Percentiles rank a stretch among this genome's conserved stretches.
Evolutionary conservation across 2,329 filamentous ascomycete species (phyloP).

Genomic region (Stromatinia cepivora): DNA sequence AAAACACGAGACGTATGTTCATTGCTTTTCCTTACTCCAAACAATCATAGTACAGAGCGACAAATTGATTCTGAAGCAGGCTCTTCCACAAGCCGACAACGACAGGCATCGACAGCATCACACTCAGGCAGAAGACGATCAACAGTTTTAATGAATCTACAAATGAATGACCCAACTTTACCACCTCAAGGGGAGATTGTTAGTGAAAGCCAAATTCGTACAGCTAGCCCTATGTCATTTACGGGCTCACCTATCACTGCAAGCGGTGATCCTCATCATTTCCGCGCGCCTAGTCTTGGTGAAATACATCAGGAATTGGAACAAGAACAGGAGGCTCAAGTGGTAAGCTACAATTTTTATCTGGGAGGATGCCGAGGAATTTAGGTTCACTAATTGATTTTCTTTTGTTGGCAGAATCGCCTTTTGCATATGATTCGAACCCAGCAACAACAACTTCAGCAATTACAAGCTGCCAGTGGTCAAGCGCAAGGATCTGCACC

Average conservation of each 20-base stretch:
- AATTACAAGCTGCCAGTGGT: conserved; percentile 50
- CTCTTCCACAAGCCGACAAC: conserved; percentile 50
- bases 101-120: conserved; percentile 44
- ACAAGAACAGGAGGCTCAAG: conserved; percentile 76
- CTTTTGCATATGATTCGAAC: conserved; percentile 74
- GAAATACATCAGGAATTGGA: conserved; percentile 79
- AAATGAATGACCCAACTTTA: conserved; percentile 68
- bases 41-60: background rate
- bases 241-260: conserved; percentile 48
- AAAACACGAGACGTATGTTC: conserved; percentile 53
- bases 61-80: conserved; percentile 30
- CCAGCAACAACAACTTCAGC: conserved; percentile 69
- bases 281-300: conserved; percentile 68
- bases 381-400: background rate
- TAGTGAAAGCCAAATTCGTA: conserved; percentile 47
- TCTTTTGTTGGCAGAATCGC: conserved; percentile 58
- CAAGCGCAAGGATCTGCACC: conserved; percentile 45
- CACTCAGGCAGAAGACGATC: conserved; percentile 62
- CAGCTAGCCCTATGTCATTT: conserved; percentile 49
- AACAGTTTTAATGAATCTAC: conserved; percentile 70
- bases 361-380: background rate
- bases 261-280: conserved; percentile 58
- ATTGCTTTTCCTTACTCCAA: background rate
- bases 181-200: conserved; percentile 70
- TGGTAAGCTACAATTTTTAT: conserved; percentile 50